These are phyloP conservation scores for Calonectria leucothoes DNA, from an alignment of 2,329 filamentous ascomycete species.

Conservation along the genomic window DNA sequence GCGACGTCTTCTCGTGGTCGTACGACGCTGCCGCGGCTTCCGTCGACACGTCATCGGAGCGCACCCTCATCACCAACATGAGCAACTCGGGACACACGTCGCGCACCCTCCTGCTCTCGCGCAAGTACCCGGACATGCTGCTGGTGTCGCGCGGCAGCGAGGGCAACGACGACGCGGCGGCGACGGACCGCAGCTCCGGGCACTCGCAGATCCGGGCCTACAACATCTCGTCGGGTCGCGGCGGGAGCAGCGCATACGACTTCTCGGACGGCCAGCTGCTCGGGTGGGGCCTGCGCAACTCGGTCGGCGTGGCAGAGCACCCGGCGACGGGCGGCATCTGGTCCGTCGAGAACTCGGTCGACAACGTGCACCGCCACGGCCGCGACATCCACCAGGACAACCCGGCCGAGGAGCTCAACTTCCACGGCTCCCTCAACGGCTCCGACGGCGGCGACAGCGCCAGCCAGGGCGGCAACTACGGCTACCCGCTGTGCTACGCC, in stretches of 20 bases:
- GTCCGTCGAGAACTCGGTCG: constrained; percentile 78
- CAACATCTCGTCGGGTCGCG: constrained; percentile 50
- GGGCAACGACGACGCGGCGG: constrained; percentile 69
- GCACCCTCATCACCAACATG: constrained; percentile 73
- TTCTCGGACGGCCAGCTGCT: constrained; percentile 61
- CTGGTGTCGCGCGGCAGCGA: constrained; percentile 75
- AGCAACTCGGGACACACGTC: constrained; percentile 70
- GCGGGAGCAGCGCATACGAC: constrained; percentile 50
- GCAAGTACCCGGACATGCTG: constrained; percentile 64
- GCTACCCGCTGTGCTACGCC: constrained; percentile 77
- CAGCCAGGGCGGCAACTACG: constrained; percentile 68
- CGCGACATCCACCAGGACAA: constrained; percentile 75
- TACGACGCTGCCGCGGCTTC: constrained; percentile 69
- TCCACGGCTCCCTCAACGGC: constrained; percentile 68
- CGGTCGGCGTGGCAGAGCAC: constrained; percentile 77
- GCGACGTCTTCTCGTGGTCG: constrained; percentile 71
- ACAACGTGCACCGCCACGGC: constrained; percentile 68
- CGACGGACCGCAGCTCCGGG: constrained; percentile 64
- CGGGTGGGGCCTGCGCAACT: constrained; percentile 80
- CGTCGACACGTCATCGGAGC: constrained; percentile 51
- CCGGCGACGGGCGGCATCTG: constrained; percentile 63
- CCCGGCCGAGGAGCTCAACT: constrained; percentile 81
- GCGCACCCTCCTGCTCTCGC: constrained; percentile 73
- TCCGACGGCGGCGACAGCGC: too few relatives aligned
- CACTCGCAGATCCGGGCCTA: constrained; percentile 75